These are phyloP conservation scores for Suillus paluster DNA, from an alignment of 768 basidiomycete species.

Conservation along the genomic window DNA sequence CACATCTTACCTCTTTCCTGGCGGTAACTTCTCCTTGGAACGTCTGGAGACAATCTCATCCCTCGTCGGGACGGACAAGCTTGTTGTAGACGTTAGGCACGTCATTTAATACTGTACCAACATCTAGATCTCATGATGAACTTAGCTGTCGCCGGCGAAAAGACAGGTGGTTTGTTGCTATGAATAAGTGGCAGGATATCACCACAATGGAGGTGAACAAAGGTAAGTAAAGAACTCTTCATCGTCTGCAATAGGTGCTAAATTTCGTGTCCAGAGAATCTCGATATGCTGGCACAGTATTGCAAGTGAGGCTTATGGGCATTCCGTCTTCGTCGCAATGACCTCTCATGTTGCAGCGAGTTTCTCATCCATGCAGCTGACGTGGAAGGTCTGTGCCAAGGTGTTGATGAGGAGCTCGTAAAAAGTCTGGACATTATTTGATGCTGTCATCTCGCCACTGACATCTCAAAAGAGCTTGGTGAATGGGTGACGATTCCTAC, in stretches of 20 bases:
- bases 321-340: slow-evolving; percentile 2
- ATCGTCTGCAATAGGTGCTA: slow-evolving; percentile 3
- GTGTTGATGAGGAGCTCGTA: slow-evolving; percentile 91
- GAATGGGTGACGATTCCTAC: slow-evolving; percentile 92
- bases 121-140: slow-evolving; percentile 4
- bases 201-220: slow-evolving; percentile 92
- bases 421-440: slow-evolving; percentile 52
- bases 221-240: slow-evolving; percentile 47
- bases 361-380: slow-evolving; percentile 98
- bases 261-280: slow-evolving; percentile 54
- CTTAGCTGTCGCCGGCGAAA: slow-evolving; percentile 80
- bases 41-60: slow-evolving; percentile 65
- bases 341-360: slow-evolving; percentile 58
- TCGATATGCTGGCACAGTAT: slow-evolving; percentile 75
- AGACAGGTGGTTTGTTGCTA: slow-evolving; percentile 89
- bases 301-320: slow-evolving; percentile 63
- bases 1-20: slow-evolving; percentile 95
- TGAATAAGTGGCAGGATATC: slow-evolving; percentile 98
- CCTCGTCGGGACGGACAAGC: slow-evolving; percentile 76
- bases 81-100: slow-evolving; percentile 95
- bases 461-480: slow-evolving; percentile 65
- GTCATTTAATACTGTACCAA: slow-evolving; percentile 12
- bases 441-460: slow-evolving; percentile 13
- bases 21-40: slow-evolving; percentile 75
- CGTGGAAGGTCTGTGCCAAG: slow-evolving; percentile 95